phyloP scores from a whole-genome alignment of 2,329 filamentous ascomycete genomes.

The Botrytis cinerea region DNA sequence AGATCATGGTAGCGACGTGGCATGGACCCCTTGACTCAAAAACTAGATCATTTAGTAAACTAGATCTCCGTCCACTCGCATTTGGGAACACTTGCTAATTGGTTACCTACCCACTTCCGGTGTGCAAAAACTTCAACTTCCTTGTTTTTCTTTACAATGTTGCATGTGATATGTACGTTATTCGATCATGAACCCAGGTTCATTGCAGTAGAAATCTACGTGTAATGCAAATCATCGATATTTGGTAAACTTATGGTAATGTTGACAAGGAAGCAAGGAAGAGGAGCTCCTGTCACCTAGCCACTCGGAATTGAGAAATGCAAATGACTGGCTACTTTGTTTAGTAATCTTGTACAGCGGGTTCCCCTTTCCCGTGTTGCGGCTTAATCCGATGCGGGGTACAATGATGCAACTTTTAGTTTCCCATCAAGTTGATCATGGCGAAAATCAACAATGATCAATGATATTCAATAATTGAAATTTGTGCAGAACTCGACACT shows the following conservation, averaged over 20 bases:
- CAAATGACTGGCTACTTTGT: not conserved
- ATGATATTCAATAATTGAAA: not conserved
- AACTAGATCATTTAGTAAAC: not conserved
- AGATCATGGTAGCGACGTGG: not conserved
- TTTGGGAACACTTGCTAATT: not conserved
- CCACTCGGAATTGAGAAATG: not conserved
- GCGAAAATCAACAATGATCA: not conserved
- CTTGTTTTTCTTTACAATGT: not conserved
- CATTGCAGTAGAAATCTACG: not conserved
- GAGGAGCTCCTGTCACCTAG: not conserved
- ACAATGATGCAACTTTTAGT: slow-evolving; percentile 16
- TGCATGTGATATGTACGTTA: not conserved
- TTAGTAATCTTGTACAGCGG: not conserved
- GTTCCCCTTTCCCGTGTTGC: not conserved
- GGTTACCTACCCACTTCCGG: not conserved
- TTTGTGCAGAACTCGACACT: not conserved
- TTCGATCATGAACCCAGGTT: not conserved
- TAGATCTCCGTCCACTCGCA: not conserved
- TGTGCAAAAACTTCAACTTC: not conserved
- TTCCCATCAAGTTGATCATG: slow-evolving; percentile 9
- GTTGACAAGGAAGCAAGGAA: not conserved
- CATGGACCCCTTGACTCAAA: not conserved
- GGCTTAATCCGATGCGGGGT: not conserved
- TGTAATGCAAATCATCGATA: not conserved
- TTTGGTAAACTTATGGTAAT: not conserved